Conservation (phyloP, 2,329 filamentous ascomycete species). For the Penicillium sp. region DNA sequence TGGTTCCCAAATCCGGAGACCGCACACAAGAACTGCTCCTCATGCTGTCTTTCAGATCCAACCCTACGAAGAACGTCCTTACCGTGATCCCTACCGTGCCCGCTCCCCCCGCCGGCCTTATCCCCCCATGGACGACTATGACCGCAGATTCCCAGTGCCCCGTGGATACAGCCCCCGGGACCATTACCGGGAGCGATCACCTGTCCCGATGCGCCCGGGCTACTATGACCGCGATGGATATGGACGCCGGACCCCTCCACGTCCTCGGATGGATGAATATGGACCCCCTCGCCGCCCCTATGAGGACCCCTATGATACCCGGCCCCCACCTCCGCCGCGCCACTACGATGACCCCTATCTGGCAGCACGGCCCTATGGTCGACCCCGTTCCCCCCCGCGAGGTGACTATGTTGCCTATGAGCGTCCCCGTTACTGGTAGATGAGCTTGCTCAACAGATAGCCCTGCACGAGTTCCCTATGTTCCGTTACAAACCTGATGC, state of each 20-base stretch:
- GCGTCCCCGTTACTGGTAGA: constrained; percentile 43
- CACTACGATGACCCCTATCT: constrained; percentile 57
- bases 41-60: constrained; percentile 55
- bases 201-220: constrained; percentile 63
- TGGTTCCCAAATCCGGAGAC: constrained; percentile 9
- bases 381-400: constrained; percentile 40
- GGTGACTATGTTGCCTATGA: constrained; percentile 40
- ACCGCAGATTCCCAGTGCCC: constrained; percentile 70
- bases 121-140: constrained; percentile 70
- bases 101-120: constrained; percentile 68
- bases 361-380: constrained; percentile 49
- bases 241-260: constrained; percentile 73
- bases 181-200: constrained; percentile 80
- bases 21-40: constrained; percentile 17
- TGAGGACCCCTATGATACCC: constrained; percentile 55
- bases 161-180: constrained; percentile 80
- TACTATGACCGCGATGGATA: constrained; percentile 79
- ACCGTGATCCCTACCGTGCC: constrained; percentile 67
- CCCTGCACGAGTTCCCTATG: too few relatives aligned
- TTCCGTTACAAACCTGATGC: too few relatives aligned
- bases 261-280: constrained; percentile 74
- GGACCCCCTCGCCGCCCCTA: constrained; percentile 52
- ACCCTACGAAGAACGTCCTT: constrained; percentile 59
- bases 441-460: neutral
- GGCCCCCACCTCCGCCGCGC: constrained; percentile 46